Evolutionary conservation across 257 asterid genomes (phyloP).

Genomic region (Lithospermum erythrorhizon): DNA sequence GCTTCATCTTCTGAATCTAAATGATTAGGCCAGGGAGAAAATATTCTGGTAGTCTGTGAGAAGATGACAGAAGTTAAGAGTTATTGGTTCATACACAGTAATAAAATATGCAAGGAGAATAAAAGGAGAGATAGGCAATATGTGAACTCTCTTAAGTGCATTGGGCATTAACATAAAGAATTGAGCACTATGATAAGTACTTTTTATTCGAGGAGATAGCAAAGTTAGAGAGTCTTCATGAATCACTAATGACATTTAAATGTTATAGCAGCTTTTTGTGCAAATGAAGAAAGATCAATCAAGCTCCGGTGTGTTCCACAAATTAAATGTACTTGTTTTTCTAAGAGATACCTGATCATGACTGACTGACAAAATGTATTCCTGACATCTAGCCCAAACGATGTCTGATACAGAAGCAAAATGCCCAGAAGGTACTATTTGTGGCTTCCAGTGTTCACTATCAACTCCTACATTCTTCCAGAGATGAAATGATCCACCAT

Average conservation of each 20-base stretch:
- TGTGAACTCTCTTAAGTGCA: neutral
- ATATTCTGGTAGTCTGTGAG: slow-evolving; percentile 78
- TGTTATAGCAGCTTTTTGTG: neutral
- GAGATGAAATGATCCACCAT: slow-evolving; percentile 88
- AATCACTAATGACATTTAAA: neutral
- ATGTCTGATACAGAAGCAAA: slow-evolving; percentile 82
- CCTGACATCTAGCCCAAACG: slow-evolving; percentile 75
- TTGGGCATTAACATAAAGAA: neutral
- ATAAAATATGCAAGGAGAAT: neutral
- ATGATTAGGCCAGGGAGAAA: slow-evolving; percentile 55
- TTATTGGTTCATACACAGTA: neutral
- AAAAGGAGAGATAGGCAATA: too few species aligned
- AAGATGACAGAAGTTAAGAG: slow-evolving; percentile 5
- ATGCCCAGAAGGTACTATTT: slow-evolving; percentile 95
- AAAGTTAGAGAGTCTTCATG: neutral
- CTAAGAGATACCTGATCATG: slow-evolving; percentile 76
- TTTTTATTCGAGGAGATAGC: neutral
- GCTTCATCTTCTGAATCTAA: slow-evolving; percentile 28
- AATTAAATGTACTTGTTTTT: neutral
- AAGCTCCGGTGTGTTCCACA: neutral
- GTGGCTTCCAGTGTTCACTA: slow-evolving; percentile 89
- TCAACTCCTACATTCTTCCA: slow-evolving; percentile 75
- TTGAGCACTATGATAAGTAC: neutral
- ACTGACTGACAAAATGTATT: slow-evolving; percentile 77
- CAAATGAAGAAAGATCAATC: neutral